A percentile compares a stretch with the other conserved stretches of the same genome.
Conservation (phyloP, 108 stramenopile species). For the Discostella stelligeroides region DNA sequence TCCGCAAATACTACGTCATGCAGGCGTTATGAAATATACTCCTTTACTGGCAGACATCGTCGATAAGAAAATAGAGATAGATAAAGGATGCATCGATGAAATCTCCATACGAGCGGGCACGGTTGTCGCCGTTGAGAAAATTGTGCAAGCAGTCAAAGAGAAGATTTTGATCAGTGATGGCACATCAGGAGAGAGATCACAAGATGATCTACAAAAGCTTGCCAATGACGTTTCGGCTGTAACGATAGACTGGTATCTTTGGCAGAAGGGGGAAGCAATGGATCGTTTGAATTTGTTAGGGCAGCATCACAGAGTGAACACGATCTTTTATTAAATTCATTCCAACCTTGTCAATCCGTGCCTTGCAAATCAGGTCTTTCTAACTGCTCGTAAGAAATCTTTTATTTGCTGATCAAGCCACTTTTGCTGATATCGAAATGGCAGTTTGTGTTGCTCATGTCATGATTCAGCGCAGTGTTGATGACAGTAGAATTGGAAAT, state of each 20-base stretch:
- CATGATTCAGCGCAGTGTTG: background rate
- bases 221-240: slow-evolving; percentile 71
- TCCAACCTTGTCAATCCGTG: no score
- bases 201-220: slow-evolving; percentile 13
- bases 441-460: background rate
- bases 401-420: background rate
- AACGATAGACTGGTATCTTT: slow-evolving; percentile 87
- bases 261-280: slow-evolving; percentile 83
- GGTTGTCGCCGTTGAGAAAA: slow-evolving; percentile 83
- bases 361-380: no score
- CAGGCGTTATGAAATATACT: slow-evolving; percentile 69
- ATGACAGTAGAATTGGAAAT: background rate
- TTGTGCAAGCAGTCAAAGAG: slow-evolving; percentile 61
- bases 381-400: no score
- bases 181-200: background rate
- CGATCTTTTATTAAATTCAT: slow-evolving; percentile 80
- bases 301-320: slow-evolving; percentile 77
- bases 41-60: slow-evolving; percentile 54
- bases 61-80: slow-evolving; percentile 60
- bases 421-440: background rate
- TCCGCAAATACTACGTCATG: slow-evolving; percentile 85
- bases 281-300: slow-evolving; percentile 59
- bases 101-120: slow-evolving; percentile 88
- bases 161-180: slow-evolving; percentile 12
- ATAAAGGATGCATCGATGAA: slow-evolving; percentile 68